Evolutionary conservation across 2,329 filamentous ascomycete genomes (phyloP), one percentile per base, ranked within the genome.

Genomic region (Paradendryphiella salina): DNA sequence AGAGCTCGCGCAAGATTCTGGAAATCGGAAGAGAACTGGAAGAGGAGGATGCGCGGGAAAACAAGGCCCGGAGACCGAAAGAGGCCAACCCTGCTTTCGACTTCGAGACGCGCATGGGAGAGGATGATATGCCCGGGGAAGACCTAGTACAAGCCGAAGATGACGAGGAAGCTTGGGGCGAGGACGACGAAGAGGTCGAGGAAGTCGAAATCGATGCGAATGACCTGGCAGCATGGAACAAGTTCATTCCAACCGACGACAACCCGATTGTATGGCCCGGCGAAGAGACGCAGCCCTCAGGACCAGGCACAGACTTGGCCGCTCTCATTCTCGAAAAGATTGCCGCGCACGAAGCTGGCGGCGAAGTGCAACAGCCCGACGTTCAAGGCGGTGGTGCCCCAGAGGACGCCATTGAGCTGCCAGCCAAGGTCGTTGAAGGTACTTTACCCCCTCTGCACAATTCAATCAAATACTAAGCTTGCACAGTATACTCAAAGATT

Each of bases 241-340:
- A 88, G 66, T 97, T 96, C 71, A 83, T 96, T 63, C 89, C 86
- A 1, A 78, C 85, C 21, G 80, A 88, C 62, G 86, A 90, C 56
- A 84, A 92, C 60, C 85, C 89, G 3, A 82, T 94, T 60, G 78
- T 91, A 59, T 85, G 86, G 70, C 83, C 88, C 35, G 82, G 82
- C 21, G 79, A 79, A 18, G 70, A 74, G 46, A 66, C 69, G 13
- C 68, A 71, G 61, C 54, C 70, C 55, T 60, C 66, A 13, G 75
- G 73, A 9, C 71, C 71, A 10, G 75, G 75, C 43, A 90, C 88
- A 56, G 96, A 97, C 72, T 79, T 99, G 50, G 91, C 94, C 13
- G 92, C 96, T 67, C 78, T 99, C 57, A 99, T 99, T 59, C 77
- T 99, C 51, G 86, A 93, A 69, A 96, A 96, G 76, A 99, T 99